Percentiles rank a stretch among this genome's conserved stretches.
These are phyloP conservation scores for Exophiala sideris DNA, from an alignment of 2,329 filamentous ascomycete genomes.

Conservation along the genomic window DNA sequence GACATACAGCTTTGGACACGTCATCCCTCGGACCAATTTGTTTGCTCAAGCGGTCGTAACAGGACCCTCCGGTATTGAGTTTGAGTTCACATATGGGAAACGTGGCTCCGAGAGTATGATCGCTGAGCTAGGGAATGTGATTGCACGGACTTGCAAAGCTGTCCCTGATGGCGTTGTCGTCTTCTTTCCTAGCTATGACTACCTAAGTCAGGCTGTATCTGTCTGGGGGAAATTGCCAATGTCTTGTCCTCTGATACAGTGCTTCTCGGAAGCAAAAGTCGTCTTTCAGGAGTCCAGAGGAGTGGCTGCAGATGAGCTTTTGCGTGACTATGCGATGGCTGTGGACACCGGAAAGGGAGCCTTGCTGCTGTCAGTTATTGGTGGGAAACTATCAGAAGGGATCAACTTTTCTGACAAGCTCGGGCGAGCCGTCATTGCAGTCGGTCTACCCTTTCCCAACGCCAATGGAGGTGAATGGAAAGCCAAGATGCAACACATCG, in stretches of 20 bases:
- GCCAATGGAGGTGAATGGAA: constrained; percentile 87
- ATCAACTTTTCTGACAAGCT: constrained; percentile 96
- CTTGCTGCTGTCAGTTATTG: constrained; percentile 83
- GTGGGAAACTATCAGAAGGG: constrained; percentile 91
- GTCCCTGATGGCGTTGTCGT: constrained; percentile 88
- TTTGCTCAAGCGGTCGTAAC: constrained; percentile 68
- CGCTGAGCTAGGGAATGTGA: constrained; percentile 66
- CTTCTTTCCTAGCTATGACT: constrained; percentile 94
- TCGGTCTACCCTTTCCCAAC: constrained; percentile 91
- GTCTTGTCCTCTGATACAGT: constrained; percentile 9
- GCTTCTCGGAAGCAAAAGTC: constrained; percentile 50
- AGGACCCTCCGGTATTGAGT: constrained; percentile 50
- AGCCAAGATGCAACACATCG: constrained; percentile 83
- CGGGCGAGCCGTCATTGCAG: constrained; percentile 84
- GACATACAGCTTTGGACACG: constrained; percentile 89
- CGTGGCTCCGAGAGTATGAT: constrained; percentile 69
- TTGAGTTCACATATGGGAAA: constrained; percentile 86
- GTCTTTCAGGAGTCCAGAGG: constrained; percentile 56
- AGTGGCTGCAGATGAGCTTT: constrained; percentile 60
- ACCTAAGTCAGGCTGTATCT: constrained; percentile 69
- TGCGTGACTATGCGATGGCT: constrained; percentile 68
- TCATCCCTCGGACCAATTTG: constrained; percentile 79
- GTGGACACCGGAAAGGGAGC: constrained; percentile 65
- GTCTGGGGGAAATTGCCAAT: constrained; percentile 54
- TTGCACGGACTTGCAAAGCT: constrained; percentile 67